Evolutionary conservation across 768 basidiomycete species (phyloP).

Genomic region (Podaxis sp.): DNA sequence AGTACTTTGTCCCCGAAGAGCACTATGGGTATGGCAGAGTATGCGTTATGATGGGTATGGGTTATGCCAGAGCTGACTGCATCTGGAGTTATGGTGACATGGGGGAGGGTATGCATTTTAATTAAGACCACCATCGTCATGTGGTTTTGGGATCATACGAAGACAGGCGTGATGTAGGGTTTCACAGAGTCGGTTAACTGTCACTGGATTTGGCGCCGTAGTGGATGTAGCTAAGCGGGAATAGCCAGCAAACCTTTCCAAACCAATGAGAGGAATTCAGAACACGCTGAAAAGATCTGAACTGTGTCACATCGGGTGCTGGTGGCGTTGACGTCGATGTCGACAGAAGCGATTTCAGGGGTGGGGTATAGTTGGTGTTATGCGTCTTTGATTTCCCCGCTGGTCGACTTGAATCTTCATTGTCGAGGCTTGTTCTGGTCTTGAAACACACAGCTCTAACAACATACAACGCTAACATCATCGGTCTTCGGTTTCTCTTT

Average conservation of each 20-base stretch:
- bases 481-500: slow-evolving; percentile 14
- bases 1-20: too few species aligned
- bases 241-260: slow-evolving; percentile 60
- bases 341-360: slow-evolving; percentile 6
- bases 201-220: slow-evolving; percentile 78
- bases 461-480: background rate
- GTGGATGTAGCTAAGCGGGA: slow-evolving; percentile 3
- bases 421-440: slow-evolving; percentile 22
- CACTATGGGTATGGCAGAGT: too few species aligned
- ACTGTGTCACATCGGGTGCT: slow-evolving; percentile 59
- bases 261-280: slow-evolving; percentile 24
- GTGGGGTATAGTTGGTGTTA: slow-evolving; percentile 1
- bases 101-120: too few species aligned
- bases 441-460: slow-evolving; percentile 17
- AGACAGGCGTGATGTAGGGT: slow-evolving; percentile 69
- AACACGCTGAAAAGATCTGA: slow-evolving; percentile 26
- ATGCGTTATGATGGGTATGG: too few species aligned
- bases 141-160: slow-evolving; percentile 59
- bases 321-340: slow-evolving; percentile 6
- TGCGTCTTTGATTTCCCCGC: slow-evolving; percentile 15
- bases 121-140: too few species aligned
- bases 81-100: too few species aligned
- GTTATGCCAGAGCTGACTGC: too few species aligned
- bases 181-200: slow-evolving; percentile 96
- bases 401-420: slow-evolving; percentile 20